Base-by-base conservation (phyloP, 2,329 filamentous ascomycete species). In the Fusarium luffae region DNA sequence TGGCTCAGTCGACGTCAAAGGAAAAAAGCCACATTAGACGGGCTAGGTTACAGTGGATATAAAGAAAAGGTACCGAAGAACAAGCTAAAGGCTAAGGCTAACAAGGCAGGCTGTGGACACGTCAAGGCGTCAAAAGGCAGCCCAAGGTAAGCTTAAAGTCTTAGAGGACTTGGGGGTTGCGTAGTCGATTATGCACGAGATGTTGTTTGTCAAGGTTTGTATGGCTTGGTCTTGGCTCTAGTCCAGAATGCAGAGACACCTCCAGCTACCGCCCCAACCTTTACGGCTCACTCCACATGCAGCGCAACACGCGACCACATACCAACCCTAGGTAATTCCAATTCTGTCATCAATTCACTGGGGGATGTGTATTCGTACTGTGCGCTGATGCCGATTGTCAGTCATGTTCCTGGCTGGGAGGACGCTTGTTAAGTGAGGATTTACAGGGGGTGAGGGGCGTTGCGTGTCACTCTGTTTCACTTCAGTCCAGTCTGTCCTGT, bases 391-490 rank as follows among this genome's bases (percentile, higher is more conserved):
- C 8, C 37, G 43, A 34, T 32, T 34, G 11, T 34, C 27, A 27
- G 9, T 32, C 30, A 30, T 25, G 47, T 23, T 27, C 19, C 37
- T 27, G 49, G 21, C 34, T 37, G 10, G 34, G 34, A 37, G 11
- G 34, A 37, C 34, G 34, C 34, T 37, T 37, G 34, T 37, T 37
- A 37, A 37, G 49, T 27, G 49, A 18, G 23, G 32, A 21, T 52
- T 52, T 41, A 14, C 49, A 52, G 41, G 49, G 49, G 49, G 49
- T 40, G 50, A 40, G 43, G 59, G 42, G 68, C 21, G 47, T 56
- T 71, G 63, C 61, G 68, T 71, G 68, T 70, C 68, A 58, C 56
- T 64, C 46, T 55, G 68, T 70, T 70, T 70, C 68, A 71, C 68
- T 40, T 44, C 58, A 69, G 54, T 68, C 47, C 47, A 41, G 32